Base-by-base conservation (phyloP, 2,329 filamentous ascomycete species). In the Pseudocercospora pini-densiflorae region DNA sequence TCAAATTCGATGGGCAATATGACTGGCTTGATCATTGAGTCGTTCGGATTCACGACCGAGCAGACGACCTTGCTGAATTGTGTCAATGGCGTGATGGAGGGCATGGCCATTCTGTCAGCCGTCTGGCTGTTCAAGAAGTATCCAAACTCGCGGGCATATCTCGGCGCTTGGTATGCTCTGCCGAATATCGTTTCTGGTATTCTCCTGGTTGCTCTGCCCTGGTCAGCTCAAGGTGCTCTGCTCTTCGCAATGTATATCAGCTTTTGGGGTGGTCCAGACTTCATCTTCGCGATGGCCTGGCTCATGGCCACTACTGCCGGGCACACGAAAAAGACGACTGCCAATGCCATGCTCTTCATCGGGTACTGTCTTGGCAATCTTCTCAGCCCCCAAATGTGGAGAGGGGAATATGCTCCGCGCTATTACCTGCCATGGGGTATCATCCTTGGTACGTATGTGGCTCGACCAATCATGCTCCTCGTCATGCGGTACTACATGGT, bases 261-360 rank as follows among this genome's bases (percentile, higher is more conserved):
- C 40, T 59, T 59, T n/a, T 67, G 62, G 57, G 65, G 65, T 23
- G 57, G 49, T 9, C 65, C 65, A 23, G 47, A 31, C 40, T 67
- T 67, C 53, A 59, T 67, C 58, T 53, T 64, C 12, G 62, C 62
- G 10, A 59, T 67, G 10, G 60, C 65, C 61, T 67, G 65, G 65
- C 55, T 59, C 49, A 83, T 81, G 0, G 82, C 81, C 31, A 85
- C 85, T 67, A 81, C 79, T 0, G 81, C 78, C 1, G 86, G 86
- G 0, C 85, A 87, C 67, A 87, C 86, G 1, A 88, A 88, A 71
- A 88, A 89, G 72, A 86, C 88, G 49, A 86, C 88, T 19, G 87
- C 86, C 21, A 88, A 86, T 21, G 86, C 85, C 1, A 84, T 87
- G 66, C 80, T 88, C 16, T 59, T 69, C 21, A 65, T 69, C 36